phyloP scores from a whole-genome alignment of 495 filamentous ascomycete genomes.

The Cairneyella variabilis region DNA sequence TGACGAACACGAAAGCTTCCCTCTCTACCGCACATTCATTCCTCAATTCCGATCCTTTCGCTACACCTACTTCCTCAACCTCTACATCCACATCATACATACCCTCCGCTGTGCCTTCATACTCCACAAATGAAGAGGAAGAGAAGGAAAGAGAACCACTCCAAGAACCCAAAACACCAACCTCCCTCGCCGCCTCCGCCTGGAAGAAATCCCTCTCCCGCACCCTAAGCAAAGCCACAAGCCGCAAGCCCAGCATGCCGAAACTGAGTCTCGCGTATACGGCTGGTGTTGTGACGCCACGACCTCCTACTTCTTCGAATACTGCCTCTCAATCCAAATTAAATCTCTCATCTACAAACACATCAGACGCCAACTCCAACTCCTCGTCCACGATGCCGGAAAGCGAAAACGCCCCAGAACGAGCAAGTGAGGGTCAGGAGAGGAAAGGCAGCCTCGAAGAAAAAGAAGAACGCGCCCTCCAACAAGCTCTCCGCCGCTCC shows the following conservation, averaged over 20 bases:
- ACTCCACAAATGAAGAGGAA: background rate
- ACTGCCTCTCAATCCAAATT: background rate
- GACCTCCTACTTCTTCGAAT: background rate
- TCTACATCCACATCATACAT: conserved; percentile 5
- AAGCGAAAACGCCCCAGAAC: background rate
- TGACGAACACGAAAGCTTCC: conserved; percentile 5
- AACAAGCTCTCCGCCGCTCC: background rate
- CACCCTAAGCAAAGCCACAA: conserved; percentile 3
- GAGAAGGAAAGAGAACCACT: background rate
- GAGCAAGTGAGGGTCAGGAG: background rate
- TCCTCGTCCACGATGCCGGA: background rate
- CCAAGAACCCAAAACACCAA: conserved; percentile 21
- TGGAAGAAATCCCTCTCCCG: conserved; percentile 17
- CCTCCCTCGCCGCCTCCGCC: conserved; percentile 6
- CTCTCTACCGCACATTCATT: conserved; percentile 14
- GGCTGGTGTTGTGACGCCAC: background rate
- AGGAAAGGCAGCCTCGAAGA: background rate
- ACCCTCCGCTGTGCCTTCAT: background rate
- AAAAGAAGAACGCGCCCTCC: background rate
- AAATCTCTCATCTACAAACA: background rate
- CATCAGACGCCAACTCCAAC: background rate
- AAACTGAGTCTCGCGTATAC: conserved; percentile 14
- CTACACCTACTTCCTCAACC: conserved; percentile 3
- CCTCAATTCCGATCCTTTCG: conserved; percentile 21
- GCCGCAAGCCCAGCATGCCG: conserved; percentile 18